Evolutionary conservation across 441 rosid species (phyloP), one percentile per base, ranked within the genome.

Genomic region (Adansonia madagascariensis): DNA sequence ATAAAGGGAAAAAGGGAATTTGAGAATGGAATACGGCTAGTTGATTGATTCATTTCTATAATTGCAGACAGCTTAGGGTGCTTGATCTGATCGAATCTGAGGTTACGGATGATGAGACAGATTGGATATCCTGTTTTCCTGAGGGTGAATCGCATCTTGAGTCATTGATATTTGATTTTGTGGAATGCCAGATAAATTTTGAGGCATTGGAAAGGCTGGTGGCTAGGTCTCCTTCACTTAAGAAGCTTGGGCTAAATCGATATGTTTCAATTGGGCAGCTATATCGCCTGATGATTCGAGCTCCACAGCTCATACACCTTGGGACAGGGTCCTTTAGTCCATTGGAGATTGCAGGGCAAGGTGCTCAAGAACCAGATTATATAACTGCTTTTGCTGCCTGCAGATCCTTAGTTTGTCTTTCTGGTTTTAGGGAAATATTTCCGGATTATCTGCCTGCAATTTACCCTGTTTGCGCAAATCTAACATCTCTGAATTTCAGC

Each of bases 41-140:
- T 73, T 64, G 22, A 46, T 50, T 43, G 47, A 6, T 60, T 63
- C 27, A n/a, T 65, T 72, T 72, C 61, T 68, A 50, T 55, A 67
- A 79, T 84, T 79, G 27, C 94, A 91, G 96, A 77, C 82, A 86
- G 76, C 84, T 93, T 65, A 85, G 81, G 78, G 97, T 88, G 53
- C 93, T 93, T 77, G 97, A 91, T 84, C 88, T 93, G 87, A 83
- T 89, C 43, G 98, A 93, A 74, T 86, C 97, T 6, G 98, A 93
- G 64, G 91, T 93, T 55, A 2, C 76, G 0, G 95, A 90, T 44
- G 95, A 89, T 76, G 97, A 90, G 12, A 86, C 88, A 50, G 97
- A 94, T 81, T 94, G 97, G 97, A 80, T 92, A 78, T 90, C 89
- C 9, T 88, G 73, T 78, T 92, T 94, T 74, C 93, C 97, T 0